Evolutionary conservation across 192 early-diverging fungal species (phyloP).

Genomic region (Geranomyces michiganensis): DNA sequence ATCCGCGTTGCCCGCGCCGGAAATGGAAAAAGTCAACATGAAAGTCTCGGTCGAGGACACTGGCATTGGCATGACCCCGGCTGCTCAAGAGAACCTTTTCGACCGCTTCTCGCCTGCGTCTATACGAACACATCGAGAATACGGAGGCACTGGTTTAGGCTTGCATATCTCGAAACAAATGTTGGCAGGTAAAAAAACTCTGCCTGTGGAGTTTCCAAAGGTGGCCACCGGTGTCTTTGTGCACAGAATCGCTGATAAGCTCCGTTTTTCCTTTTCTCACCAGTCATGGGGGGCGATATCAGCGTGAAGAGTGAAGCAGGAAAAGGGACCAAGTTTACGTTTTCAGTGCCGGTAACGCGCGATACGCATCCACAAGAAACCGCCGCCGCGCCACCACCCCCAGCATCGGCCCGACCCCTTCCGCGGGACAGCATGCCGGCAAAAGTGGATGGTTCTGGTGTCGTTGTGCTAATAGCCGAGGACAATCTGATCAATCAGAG

Average conservation of each 20-base stretch:
- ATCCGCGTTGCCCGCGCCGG: not conserved
- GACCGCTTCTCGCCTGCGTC: slow-evolving; percentile 12
- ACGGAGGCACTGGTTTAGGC: slow-evolving; percentile 43
- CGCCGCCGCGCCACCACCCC: no score
- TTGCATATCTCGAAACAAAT: slow-evolving; percentile 45
- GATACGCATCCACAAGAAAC: no score
- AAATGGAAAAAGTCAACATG: not conserved
- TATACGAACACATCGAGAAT: slow-evolving; percentile 17
- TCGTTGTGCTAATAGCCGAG: not conserved
- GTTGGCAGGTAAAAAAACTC: no score
- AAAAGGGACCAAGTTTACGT: slow-evolving; percentile 14
- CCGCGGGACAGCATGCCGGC: no score
- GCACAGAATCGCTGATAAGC: not conserved
- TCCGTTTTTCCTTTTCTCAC: no score
- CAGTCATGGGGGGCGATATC: slow-evolving; percentile 16
- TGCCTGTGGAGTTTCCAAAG: not conserved
- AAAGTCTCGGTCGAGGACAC: slow-evolving; percentile 3
- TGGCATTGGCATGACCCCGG: slow-evolving; percentile 20
- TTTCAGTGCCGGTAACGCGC: not conserved
- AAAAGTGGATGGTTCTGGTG: not conserved
- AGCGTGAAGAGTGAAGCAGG: not conserved
- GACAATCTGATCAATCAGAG: slow-evolving; percentile 22
- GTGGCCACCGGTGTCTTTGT: not conserved
- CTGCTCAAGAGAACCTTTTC: slow-evolving; percentile 13
- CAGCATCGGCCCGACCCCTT: no score